phyloP scores from a whole-genome alignment of 2,329 filamentous ascomycete species.

The Calonectria naviculata region DNA sequence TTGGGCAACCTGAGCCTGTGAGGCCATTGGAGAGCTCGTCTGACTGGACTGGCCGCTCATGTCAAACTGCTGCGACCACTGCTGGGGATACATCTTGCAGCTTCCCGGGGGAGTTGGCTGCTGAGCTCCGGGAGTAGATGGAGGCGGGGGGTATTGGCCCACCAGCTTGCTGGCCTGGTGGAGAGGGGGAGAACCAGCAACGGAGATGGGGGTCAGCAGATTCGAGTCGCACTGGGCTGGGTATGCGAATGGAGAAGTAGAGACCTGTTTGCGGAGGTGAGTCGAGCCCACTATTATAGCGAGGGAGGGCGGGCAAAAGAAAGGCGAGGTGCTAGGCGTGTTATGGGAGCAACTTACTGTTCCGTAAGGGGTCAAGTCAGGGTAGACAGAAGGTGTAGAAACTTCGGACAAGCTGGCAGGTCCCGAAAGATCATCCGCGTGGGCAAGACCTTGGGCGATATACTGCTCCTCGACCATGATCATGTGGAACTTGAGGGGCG shows the following conservation, averaged over 20 bases:
- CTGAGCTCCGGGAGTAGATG: slow-evolving; percentile 50
- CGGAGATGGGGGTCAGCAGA: slow-evolving; percentile 64
- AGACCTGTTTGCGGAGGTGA: slow-evolving; percentile 32
- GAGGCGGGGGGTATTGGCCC: slow-evolving; percentile 52
- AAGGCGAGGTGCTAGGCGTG: neutral
- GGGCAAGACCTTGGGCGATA: slow-evolving; percentile 46
- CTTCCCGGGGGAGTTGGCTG: slow-evolving; percentile 61
- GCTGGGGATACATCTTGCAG: slow-evolving; percentile 57
- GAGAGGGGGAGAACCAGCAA: slow-evolving; percentile 59
- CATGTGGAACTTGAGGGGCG: slow-evolving; percentile 36
- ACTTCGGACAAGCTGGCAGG: slow-evolving; percentile 39
- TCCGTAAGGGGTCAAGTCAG: slow-evolving; percentile 45
- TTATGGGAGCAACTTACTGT: slow-evolving; percentile 41
- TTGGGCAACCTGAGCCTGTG: slow-evolving; percentile 47
- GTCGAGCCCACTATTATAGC: neutral
- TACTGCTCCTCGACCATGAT: slow-evolving; percentile 51
- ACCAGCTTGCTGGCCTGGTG: slow-evolving; percentile 56
- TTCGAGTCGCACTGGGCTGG: slow-evolving; percentile 53
- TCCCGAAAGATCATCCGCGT: slow-evolving; percentile 44
- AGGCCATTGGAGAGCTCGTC: slow-evolving; percentile 57
- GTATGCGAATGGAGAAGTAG: slow-evolving; percentile 46
- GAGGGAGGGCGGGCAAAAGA: neutral
- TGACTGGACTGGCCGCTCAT: slow-evolving; percentile 55
- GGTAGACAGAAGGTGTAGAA: slow-evolving; percentile 39
- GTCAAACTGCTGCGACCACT: slow-evolving; percentile 52